Base-by-base conservation (phyloP, 305 asterid species). In the Fraxinus floribunda region DNA sequence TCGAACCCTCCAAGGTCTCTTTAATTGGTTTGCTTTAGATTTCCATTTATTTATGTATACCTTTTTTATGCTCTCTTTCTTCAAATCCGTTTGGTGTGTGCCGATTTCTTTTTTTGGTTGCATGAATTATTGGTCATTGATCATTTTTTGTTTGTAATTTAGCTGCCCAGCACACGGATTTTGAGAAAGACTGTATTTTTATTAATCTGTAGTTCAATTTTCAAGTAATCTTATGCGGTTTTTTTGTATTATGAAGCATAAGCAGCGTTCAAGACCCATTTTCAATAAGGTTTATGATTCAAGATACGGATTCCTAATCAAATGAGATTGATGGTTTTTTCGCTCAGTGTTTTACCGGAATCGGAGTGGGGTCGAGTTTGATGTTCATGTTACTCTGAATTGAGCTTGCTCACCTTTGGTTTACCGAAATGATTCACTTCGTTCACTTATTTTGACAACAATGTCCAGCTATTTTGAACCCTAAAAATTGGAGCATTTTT, bases 1-100 rank as follows among this genome's bases (percentile, higher is more conserved):
- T 86, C 88, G 80, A 79, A 26, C 83, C 49, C 66, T 71, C 1
- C 18, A 81, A 80, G 91, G 88, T 85, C 30, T 80, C 24, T 68
- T 57, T 72, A 81, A 24, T 13, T 75, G 38, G 76, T 55, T 20
- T 11, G 36, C 79, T 82, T 86, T 32, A 35, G 82, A 82, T 83
- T 83, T 38, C 18, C 77, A 0, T 11, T 24, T 76, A 0, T 68
- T 77, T 11, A 49, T 36, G 32, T 71, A 22, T 32, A 30, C 52
- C 7, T 49, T 62, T 73, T 49, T 15, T 39, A 16, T 71, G 24
- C n/a, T 74, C 46, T 80, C 78, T 78, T 75, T 49, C 74, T 11
- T 29, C 20, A 24, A 66, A 4, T 66, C 74, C 74, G 32, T 22
- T 62, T 22, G 38, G 36, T n/a, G 32, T 26, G 46, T 13, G n/a